Evolutionary conservation across 257 asterid genomes (phyloP).

Genomic region (Gardenia jasminoides): DNA sequence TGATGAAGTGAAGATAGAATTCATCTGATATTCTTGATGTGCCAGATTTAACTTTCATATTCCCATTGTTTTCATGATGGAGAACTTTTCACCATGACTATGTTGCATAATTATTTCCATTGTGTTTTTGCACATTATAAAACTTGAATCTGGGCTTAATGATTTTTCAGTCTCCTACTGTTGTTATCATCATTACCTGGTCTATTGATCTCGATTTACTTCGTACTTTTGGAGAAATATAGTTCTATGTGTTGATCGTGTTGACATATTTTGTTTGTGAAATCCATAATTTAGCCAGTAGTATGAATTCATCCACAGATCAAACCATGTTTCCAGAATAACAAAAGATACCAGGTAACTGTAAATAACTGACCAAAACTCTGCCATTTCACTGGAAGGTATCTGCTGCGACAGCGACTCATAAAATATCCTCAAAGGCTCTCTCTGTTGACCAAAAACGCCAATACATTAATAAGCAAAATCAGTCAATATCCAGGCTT

Average conservation of each 20-base stretch:
- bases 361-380: conserved; percentile 64
- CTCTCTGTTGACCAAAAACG: conserved; percentile 55
- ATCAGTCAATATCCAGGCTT: conserved; percentile 11
- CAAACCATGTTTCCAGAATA: background rate
- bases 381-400: conserved; percentile 97
- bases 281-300: background rate
- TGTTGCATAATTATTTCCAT: background rate
- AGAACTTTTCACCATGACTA: background rate
- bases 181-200: background rate
- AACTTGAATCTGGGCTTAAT: background rate
- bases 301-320: background rate
- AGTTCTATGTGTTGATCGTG: background rate
- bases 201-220: background rate
- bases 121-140: background rate
- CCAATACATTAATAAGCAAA: conserved; percentile 12
- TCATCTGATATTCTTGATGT: background rate
- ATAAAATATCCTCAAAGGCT: conserved; percentile 82
- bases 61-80: background rate
- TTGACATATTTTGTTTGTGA: background rate
- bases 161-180: background rate
- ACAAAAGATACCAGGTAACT: background rate
- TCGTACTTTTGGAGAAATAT: background rate
- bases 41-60: background rate
- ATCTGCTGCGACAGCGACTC: conserved; percentile 83
- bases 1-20: background rate